Conservation (phyloP, 345 rosid species). For the Gossypium australe region DNA sequence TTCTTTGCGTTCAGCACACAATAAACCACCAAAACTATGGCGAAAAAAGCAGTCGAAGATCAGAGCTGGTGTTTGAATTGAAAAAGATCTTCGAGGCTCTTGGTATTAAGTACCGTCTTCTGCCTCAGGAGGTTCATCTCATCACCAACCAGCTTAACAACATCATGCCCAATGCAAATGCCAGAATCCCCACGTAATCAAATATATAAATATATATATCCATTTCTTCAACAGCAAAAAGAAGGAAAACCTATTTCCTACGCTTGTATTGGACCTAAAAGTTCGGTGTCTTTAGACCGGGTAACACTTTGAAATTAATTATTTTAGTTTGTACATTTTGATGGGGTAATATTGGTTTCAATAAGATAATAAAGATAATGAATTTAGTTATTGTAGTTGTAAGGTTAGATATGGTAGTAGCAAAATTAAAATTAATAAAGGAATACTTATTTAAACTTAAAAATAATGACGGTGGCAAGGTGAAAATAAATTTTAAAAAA, state of each 20-base stretch:
- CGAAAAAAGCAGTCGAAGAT: conserved; percentile 34
- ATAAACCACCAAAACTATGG: conserved; percentile 63
- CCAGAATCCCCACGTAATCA: background rate
- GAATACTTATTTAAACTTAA: too few species aligned
- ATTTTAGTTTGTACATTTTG: too few species aligned
- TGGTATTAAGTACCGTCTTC: conserved; percentile 46
- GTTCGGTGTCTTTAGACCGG: too few species aligned
- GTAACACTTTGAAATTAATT: too few species aligned
- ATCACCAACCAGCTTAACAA: conserved; percentile 21
- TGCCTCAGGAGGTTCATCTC: conserved; percentile 47
- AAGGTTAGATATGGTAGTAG: too few species aligned
- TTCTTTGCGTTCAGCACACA: conserved; percentile 43
- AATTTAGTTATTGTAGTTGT: too few species aligned
- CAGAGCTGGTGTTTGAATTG: conserved; percentile 48
- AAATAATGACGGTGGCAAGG: too few species aligned
- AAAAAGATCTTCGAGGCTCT: conserved; percentile 46
- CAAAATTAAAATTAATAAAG: too few species aligned
- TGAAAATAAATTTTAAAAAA: too few species aligned
- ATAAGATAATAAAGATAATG: too few species aligned
- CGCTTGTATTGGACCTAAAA: background rate
- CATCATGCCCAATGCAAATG: background rate
- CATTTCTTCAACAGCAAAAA: background rate
- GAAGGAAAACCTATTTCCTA: background rate
- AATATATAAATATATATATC: background rate
- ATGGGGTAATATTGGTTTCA: too few species aligned